Conservation (phyloP, 176 grass and related monocot species). For the bread wheat (Triticum aestivum) region DNA sequence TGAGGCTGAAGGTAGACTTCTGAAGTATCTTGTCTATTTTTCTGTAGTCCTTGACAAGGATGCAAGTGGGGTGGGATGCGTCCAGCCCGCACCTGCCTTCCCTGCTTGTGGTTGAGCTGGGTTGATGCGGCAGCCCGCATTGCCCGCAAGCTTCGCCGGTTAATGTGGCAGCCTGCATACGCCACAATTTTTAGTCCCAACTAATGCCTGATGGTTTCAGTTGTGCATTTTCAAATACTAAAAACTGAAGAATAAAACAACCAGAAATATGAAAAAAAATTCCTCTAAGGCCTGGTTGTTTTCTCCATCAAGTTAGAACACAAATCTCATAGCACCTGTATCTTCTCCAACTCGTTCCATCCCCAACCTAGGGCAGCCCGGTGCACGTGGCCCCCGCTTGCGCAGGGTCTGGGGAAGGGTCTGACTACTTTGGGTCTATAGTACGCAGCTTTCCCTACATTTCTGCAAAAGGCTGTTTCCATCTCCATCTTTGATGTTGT, state of each 20-base stretch:
- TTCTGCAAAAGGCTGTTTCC: neutral
- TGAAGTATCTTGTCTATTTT: slow-evolving; percentile 17
- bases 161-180: neutral
- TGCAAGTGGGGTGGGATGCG: neutral
- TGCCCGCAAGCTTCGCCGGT: neutral
- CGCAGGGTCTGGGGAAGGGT: no score
- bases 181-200: neutral
- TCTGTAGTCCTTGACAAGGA: neutral
- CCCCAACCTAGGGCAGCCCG: neutral
- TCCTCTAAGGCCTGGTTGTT: neutral
- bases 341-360: neutral
- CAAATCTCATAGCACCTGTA: neutral
- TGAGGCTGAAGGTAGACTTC: slow-evolving; percentile 75
- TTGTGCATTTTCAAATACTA: neutral
- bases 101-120: neutral
- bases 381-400: no score
- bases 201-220: neutral
- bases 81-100: neutral
- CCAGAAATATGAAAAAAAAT: neutral
- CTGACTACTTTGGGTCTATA: no score
- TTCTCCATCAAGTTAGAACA: neutral
- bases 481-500: neutral
- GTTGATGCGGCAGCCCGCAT: neutral
- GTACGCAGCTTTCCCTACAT: no score
- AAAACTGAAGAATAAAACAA: neutral